phyloP scores from a whole-genome alignment of 2,329 filamentous ascomycete species.

The Botryosphaeria agaves region DNA sequence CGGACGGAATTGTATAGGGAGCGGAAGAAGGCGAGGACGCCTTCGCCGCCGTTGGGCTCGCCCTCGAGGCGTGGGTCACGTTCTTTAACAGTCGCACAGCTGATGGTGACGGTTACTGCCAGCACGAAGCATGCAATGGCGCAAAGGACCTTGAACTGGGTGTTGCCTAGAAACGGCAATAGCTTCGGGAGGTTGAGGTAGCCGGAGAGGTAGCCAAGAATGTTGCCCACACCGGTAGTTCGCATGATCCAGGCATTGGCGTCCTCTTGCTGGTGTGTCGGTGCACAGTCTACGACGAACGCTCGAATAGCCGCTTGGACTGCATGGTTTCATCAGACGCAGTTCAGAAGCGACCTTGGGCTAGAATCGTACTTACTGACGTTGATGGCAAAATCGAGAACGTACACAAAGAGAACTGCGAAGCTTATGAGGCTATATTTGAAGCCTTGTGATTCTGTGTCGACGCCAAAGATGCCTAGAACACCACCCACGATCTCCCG shows the following conservation, averaged over 20 bases:
- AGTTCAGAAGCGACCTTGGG: conserved; percentile 1
- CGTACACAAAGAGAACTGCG: conserved; percentile 74
- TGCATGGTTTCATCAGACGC: conserved; percentile 11
- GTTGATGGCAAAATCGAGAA: conserved; percentile 90
- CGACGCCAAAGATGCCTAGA: conserved; percentile 52
- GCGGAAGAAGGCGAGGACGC: conserved; percentile 60
- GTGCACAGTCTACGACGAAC: conserved; percentile 86
- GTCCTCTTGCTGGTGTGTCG: conserved; percentile 80
- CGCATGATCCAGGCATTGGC: conserved; percentile 92
- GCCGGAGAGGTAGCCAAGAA: conserved; percentile 75
- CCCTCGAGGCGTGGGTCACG: conserved; percentile 63
- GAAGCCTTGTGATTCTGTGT: conserved; percentile 45
- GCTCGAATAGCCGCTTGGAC: conserved; percentile 85
- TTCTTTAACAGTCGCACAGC: conserved; percentile 53
- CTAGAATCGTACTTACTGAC: conserved; percentile 39
- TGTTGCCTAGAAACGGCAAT: conserved; percentile 66
- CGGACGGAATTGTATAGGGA: conserved; percentile 61
- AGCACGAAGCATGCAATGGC: conserved; percentile 66
- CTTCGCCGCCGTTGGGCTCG: conserved; percentile 38
- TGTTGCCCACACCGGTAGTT: conserved; percentile 74
- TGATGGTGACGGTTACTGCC: conserved; percentile 50
- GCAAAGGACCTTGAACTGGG: conserved; percentile 86
- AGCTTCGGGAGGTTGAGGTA: conserved; percentile 62
- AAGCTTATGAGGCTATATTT: conserved; percentile 53
- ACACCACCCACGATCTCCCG: conserved; percentile 43